Evolutionary conservation across 495 filamentous ascomycete genomes (phyloP), one percentile per base, ranked within the genome.

Genomic region (Xylaria scruposa): DNA sequence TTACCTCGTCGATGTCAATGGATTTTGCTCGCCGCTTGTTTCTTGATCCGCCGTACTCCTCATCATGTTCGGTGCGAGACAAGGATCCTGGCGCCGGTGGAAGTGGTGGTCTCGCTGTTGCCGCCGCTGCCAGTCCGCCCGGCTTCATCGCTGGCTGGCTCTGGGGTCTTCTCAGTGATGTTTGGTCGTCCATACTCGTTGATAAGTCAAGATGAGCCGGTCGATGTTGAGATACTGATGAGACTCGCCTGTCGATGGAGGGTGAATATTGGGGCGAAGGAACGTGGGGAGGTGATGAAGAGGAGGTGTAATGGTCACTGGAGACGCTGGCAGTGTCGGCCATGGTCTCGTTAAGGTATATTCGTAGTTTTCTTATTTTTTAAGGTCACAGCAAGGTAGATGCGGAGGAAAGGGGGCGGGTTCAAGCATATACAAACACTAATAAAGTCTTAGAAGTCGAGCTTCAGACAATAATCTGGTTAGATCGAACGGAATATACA

Each of bases 11-110:
- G 40, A 82, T 79, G 74, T 84, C 83, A 71, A 86, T 81, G n/a
- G 86, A 83, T 15, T 83, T 84, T 38, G 82, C 78, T 70, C 85
- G 81, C 71, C 85, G 87, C 71, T 82, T 79, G 47, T 77, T 79
- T 74, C 77, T 65, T 19, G 71, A 71, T 56, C 80, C 74, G n/a
- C 63, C 62, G 66, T 70, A 46, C 40, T 73, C 61, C 21, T 65
- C 60, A 17, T 59, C 58, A 19, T 70, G 67, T 15, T 54, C 46
- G 65, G 12, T 51, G 40, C 64, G 62, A 67, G 70, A 60, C 33
- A n/a, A 42, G 15, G 46, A 38, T 8, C 17, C 44, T 31, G 58
- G 36, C 10, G 70, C 44, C 17, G 64, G 64, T 21, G 47, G 44
- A 59, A 68, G 70, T 19, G 49, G 19, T n/a, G 70, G 63, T 19